Conservation (phyloP, 2,329 filamentous ascomycete species). For the Magnaporthiopsis rhizophila region DNA sequence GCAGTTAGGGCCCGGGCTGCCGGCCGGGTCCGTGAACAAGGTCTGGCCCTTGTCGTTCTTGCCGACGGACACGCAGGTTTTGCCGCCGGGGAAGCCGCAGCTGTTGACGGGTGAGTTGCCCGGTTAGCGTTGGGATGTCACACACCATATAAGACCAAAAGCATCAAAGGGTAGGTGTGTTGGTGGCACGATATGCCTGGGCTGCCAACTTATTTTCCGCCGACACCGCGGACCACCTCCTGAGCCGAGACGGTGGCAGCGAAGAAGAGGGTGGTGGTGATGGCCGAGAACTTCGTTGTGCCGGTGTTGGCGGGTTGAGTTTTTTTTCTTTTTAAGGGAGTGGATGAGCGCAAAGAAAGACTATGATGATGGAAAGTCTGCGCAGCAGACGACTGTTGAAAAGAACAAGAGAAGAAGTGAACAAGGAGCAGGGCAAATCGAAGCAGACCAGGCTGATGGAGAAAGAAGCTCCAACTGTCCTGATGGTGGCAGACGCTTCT, state of each 20-base stretch:
- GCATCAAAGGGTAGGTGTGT: too few species aligned
- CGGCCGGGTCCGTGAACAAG: background rate
- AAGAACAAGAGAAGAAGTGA: background rate
- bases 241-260: background rate
- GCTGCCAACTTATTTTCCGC: background rate
- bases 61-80: background rate
- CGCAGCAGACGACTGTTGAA: slow-evolving; percentile 1
- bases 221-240: background rate
- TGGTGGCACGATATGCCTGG: background rate
- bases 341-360: background rate
- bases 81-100: slow-evolving; percentile 3
- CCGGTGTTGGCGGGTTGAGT: background rate
- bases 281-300: background rate
- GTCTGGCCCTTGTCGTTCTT: background rate
- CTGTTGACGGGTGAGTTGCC: background rate
- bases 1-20: background rate
- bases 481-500: background rate
- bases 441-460: slow-evolving; percentile 7
- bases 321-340: too few species aligned
- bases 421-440: background rate
- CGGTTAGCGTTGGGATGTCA: background rate
- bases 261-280: background rate
- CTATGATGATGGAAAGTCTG: background rate
- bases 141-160: too few species aligned
- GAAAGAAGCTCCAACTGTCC: background rate